Conservation (phyloP, 2,329 filamentous ascomycete genomes). For the Beauveria sp. region DNA sequence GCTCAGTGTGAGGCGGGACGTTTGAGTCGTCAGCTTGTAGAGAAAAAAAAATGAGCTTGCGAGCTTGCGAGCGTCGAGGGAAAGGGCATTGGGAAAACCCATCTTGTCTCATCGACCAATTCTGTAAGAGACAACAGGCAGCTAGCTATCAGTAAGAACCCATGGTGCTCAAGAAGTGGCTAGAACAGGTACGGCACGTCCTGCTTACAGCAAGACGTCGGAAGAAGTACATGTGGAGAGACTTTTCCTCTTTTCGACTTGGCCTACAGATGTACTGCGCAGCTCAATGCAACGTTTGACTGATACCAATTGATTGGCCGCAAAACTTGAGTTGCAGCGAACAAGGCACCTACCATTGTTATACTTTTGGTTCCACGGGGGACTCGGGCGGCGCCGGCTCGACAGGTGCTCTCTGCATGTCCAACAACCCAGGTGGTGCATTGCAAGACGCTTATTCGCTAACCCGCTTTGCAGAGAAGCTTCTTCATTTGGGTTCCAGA, state of each 20-base stretch:
- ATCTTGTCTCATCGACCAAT: too few species aligned
- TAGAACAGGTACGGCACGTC: too few species aligned
- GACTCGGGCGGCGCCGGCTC: background rate
- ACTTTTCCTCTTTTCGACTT: background rate
- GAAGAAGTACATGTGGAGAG: too few species aligned
- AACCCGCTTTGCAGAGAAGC: background rate
- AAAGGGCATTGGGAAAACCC: too few species aligned
- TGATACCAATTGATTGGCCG: background rate
- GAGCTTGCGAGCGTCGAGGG: too few species aligned
- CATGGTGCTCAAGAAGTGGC: too few species aligned
- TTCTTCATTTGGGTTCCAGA: background rate
- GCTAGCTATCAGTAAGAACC: too few species aligned
- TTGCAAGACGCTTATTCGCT: background rate
- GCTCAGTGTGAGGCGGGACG: too few species aligned
- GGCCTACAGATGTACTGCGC: background rate
- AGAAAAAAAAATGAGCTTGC: too few species aligned
- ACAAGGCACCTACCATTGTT: background rate
- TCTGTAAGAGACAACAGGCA: too few species aligned
- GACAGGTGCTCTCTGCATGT: background rate
- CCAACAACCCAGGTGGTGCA: background rate
- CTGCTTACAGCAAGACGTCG: too few species aligned
- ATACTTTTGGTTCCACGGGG: background rate
- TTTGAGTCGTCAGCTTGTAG: too few species aligned
- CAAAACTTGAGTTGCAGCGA: background rate
- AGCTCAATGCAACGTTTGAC: background rate